Conservation (phyloP, 768 basidiomycete species). For the Mycena vitilis region DNA sequence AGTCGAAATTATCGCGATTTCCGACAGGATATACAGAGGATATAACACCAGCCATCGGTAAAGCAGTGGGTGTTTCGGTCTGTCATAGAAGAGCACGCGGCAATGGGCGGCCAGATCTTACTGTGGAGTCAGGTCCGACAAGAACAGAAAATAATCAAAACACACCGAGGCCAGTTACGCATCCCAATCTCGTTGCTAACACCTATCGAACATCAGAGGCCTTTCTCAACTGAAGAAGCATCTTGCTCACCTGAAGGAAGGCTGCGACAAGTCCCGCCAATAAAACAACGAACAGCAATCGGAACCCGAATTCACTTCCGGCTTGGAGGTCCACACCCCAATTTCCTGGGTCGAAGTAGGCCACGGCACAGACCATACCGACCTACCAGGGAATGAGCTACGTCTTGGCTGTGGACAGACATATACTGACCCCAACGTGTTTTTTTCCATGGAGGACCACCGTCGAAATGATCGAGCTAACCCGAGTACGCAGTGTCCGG, state of each 20-base stretch:
- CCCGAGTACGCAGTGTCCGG: slow-evolving; percentile 30
- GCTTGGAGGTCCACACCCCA: slow-evolving; percentile 89
- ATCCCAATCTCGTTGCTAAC: slow-evolving; percentile 83
- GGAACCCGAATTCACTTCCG: slow-evolving; percentile 87
- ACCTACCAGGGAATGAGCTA: slow-evolving; percentile 41
- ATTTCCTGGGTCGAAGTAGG: slow-evolving; percentile 86
- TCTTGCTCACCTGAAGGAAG: no score
- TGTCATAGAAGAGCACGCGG: slow-evolving; percentile 72
- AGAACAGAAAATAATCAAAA: neutral
- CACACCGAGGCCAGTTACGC: slow-evolving; percentile 83
- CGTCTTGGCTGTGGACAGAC: slow-evolving; percentile 48
- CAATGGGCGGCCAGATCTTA: slow-evolving; percentile 67
- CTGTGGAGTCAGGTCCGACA: neutral
- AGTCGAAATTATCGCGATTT: slow-evolving; percentile 81
- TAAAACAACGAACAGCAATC: slow-evolving; percentile 86
- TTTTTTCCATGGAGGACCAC: slow-evolving; percentile 65
- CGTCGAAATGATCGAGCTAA: slow-evolving; percentile 45
- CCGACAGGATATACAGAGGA: slow-evolving; percentile 72
- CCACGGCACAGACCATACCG: slow-evolving; percentile 88
- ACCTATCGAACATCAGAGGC: slow-evolving; percentile 42
- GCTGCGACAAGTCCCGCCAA: slow-evolving; percentile 70
- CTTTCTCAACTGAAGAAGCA: no score
- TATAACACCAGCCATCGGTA: slow-evolving; percentile 72
- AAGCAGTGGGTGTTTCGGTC: slow-evolving; percentile 67
- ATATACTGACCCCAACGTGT: slow-evolving; percentile 68